Base-by-base conservation (phyloP, 116 monocot genomes). In the Phalaenopsis hybrid region DNA sequence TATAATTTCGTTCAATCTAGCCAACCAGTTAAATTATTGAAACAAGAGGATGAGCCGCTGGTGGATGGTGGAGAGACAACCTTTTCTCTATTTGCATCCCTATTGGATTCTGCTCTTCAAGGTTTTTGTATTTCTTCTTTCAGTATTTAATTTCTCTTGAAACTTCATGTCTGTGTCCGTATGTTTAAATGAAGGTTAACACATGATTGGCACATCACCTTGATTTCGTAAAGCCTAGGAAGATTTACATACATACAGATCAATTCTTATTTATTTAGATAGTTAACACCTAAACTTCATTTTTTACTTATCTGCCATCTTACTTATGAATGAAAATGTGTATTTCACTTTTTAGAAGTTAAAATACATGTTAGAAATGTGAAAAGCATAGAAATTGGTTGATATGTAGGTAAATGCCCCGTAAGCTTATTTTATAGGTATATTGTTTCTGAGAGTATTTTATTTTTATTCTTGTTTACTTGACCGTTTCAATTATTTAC, bases 91-190 rank as follows among this genome's bases (percentile, higher is more conserved):
- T 98, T 95, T 85, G 89, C 93, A 15, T 93, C 98, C 76, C 93
- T 98, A 51, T 82, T 98, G 86, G 98, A 98, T 81, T 95, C 92
- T 58, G 95, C 98, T 70, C 86, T 98, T 80, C 98, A 95, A 90
- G 98, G 98, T 95, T 82, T 25, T 76, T 61, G 31, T 1, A 23
- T 65, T 78, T 11, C 25, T 67, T 43, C 20, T 10, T 41, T 31
- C 33, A 31, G 34, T 34, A 31, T 8, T 70, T 31, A 44, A 70
- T 70, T 70, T 28, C 12, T 13, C 31, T 31, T 34, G 28, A 70
- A 70, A 70, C 33, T 34, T 70, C 8, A 70, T 34, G 13, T 70
- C 33, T 70, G 33, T 41, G 41, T 37, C 10, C 41, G 41, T 41
- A 41, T 72, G 72, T 16, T 31, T 4, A 72, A 72, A 41, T 41